A percentile compares a stretch with the other conserved stretches of the same genome.
Conservation (phyloP, 2,329 filamentous ascomycete species). For the Cladobotryum mycophilum region DNA sequence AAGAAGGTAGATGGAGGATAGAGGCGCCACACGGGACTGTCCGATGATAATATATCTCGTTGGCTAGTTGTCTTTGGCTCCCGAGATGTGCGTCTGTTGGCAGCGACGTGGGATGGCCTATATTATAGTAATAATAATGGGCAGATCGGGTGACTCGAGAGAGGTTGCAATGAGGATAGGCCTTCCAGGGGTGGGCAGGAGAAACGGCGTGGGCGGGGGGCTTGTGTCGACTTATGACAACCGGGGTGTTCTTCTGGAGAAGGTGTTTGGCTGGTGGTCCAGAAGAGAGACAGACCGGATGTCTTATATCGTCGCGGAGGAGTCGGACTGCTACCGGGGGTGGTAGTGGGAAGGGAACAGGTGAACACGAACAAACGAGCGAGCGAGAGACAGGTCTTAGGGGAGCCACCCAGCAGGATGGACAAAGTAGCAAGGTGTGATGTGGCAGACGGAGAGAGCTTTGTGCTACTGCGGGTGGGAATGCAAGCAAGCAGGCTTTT, state of each 20-base stretch:
- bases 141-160: background rate
- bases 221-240: conserved; percentile 4
- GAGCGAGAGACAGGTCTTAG: conserved; percentile 2
- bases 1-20: background rate
- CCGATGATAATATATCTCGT: background rate
- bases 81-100: background rate
- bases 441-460: conserved; percentile 11
- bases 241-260: conserved; percentile 4
- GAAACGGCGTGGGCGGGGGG: conserved; percentile 8
- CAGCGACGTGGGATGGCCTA: background rate
- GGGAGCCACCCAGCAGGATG: conserved; percentile 6
- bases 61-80: background rate
- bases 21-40: background rate
- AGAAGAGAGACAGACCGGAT: conserved; percentile 5
- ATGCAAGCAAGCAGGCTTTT: background rate
- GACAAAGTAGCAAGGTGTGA: conserved; percentile 9
- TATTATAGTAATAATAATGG: background rate
- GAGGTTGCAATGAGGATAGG: conserved; percentile 8
- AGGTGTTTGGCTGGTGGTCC: conserved; percentile 1
- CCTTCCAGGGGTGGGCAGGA: conserved; percentile 7
- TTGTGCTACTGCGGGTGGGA: conserved; percentile 9
- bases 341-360: background rate
- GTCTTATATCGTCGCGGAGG: conserved; percentile 12
- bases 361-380: background rate
- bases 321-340: conserved; percentile 3